Base-by-base conservation (phyloP, 2,329 filamentous ascomycete species). In the Calycina marina region DNA sequence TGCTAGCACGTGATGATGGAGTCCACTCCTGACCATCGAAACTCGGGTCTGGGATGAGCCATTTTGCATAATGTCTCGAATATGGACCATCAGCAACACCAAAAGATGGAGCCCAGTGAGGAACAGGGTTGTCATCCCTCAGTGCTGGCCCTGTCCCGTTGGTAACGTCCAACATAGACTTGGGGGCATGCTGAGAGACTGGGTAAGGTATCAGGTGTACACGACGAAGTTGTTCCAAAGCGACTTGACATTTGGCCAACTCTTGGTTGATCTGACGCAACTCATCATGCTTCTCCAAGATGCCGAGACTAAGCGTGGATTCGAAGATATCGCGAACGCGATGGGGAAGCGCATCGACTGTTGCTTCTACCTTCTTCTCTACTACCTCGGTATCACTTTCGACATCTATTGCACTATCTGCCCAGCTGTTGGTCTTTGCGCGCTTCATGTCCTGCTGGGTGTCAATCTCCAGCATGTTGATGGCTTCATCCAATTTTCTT, bases 201-300 rank as follows among this genome's bases (percentile, higher is more conserved):
- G 88, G 86, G 54, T 85, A 96, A 4, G 88, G 88, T 46, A 93
- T 88, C 44, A 96, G 65, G 52, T 90, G 77, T 58, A 86, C 94
- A 39, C 90, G 77, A 46, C 90, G 80, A 41, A 98, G 64, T 59
- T 96, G 90, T 59, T 98, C 90, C 45, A 96, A 67, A 8, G 86
- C 84, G 42, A 86, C 64, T 60, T 96, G 86, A 52, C 86, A 94
- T 61, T 94, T 96, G 43, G 84, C 88, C 43, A 96, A 69, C 60
- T 96, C 90, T 58, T 93, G 85, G 52, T 96, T 84, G 55, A 96
- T 93, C 45, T 93, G 66, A 36, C 86, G 82, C 38, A 96, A 61
- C 61, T 98, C 90, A 49, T 90, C 76, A 57, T 98, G 90, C 64
- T 94, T 96, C 53, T 92, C 62, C 41, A 96, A 61, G 32, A 96